A percentile compares a stretch with the other conserved stretches of the same genome.
Conservation (phyloP, 2,329 filamentous ascomycete species). For the Plenodomus tracheiphilus region DNA sequence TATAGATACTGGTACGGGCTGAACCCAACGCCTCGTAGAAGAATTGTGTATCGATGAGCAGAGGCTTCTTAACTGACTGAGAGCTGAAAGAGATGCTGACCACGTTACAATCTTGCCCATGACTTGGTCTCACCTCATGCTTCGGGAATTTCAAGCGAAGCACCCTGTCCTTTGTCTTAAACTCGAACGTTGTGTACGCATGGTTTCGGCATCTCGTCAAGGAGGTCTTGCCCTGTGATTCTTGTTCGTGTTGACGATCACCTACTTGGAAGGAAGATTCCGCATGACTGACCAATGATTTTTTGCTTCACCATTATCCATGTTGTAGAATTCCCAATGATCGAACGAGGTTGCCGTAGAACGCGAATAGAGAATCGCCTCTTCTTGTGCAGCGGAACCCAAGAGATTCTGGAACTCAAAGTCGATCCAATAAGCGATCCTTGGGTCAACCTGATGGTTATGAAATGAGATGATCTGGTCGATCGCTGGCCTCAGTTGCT, state of each 20-base stretch:
- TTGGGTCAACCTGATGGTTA: background rate
- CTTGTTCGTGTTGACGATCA: too few relatives aligned
- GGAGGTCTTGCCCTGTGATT: too few relatives aligned
- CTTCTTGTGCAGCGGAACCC: slow-evolving; percentile 12
- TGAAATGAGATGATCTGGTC: background rate
- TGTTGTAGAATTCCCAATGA: slow-evolving; percentile 6
- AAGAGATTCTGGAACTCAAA: slow-evolving; percentile 8
- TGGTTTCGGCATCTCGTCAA: too few relatives aligned
- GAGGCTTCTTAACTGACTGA: background rate
- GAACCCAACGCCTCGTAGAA: background rate
- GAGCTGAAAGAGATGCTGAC: background rate
- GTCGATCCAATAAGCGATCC: slow-evolving; percentile 2
- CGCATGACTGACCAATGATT: too few relatives aligned
- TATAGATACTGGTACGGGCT: background rate
- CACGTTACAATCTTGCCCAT: background rate
- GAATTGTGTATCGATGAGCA: background rate
- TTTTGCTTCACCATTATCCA: background rate
- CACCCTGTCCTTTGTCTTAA: too few relatives aligned
- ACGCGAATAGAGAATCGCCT: slow-evolving; percentile 1
- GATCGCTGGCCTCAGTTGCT: background rate
- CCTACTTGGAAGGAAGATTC: too few relatives aligned
- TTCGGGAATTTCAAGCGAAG: too few relatives aligned
- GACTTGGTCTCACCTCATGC: too few relatives aligned
- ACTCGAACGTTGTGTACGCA: too few relatives aligned
- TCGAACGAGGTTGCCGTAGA: slow-evolving; percentile 7